A percentile compares a stretch with the other conserved stretches of the same genome.
These are phyloP conservation scores for Syzygium aqueum DNA, from an alignment of 345 rosid species.

Conservation along the genomic window DNA sequence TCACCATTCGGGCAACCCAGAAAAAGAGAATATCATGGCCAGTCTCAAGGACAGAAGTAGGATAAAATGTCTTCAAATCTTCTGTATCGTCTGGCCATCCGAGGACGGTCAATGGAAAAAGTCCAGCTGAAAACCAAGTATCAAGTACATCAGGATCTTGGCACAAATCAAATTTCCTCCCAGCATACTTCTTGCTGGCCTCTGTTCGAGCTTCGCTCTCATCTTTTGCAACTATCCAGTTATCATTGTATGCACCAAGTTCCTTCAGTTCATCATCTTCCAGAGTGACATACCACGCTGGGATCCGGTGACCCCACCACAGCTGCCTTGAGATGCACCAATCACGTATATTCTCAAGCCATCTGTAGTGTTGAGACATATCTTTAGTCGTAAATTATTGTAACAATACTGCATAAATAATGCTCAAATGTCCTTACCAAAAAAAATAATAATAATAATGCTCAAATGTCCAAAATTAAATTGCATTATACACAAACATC, in stretches of 20 bases:
- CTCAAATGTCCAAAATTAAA: background rate
- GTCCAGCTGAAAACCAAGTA: conserved; percentile 98
- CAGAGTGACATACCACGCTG: conserved; percentile 83
- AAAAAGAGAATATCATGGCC: conserved; percentile 96
- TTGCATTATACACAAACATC: background rate
- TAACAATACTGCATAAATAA: background rate
- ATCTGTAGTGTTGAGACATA: conserved; percentile 35
- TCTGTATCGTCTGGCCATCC: conserved; percentile 94
- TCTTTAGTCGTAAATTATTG: background rate
- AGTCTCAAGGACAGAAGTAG: conserved; percentile 90
- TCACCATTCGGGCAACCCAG: conserved; percentile 99
- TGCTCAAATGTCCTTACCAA: background rate
- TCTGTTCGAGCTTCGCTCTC: conserved; percentile 55
- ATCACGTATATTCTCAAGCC: conserved; percentile 96
- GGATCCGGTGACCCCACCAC: conserved; percentile 98
- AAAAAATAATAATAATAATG: too few species aligned
- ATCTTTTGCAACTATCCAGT: conserved; percentile 76
- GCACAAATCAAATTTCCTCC: conserved; percentile 60
- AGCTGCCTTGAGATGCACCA: conserved; percentile 98
- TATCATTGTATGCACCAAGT: conserved; percentile 68
- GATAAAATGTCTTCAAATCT: conserved; percentile 80
- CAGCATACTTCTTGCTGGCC: conserved; percentile 47
- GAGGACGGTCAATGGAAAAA: conserved; percentile 69
- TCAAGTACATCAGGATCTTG: conserved; percentile 98
- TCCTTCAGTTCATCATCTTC: conserved; percentile 73